These are phyloP conservation scores for Hericium coralloides DNA, from an alignment of 768 basidiomycete species.

Conservation along the genomic window DNA sequence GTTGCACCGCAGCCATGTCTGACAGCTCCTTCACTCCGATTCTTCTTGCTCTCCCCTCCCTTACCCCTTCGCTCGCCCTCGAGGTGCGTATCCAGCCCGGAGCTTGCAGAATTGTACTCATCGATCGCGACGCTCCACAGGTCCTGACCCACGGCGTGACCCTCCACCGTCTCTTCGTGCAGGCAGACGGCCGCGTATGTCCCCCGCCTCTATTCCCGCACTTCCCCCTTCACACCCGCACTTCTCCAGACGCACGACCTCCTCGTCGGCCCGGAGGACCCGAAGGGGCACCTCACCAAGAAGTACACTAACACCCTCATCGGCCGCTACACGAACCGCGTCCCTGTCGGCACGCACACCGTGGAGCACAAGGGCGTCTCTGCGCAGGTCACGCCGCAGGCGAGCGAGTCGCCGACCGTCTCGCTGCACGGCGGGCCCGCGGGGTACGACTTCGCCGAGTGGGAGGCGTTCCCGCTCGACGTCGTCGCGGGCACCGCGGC, in stretches of 20 bases:
- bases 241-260: conserved; percentile 59
- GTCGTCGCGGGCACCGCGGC: conserved; percentile 25
- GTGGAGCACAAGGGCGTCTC: conserved; percentile 45
- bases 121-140: conserved; percentile 24
- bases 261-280: conserved; percentile 62
- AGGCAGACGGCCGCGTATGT: conserved; percentile 53
- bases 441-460: conserved; percentile 53
- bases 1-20: conserved; percentile 2
- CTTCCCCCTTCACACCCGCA: background rate
- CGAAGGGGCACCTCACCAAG: conserved; percentile 45
- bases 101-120: conserved; percentile 7
- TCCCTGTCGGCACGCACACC: conserved; percentile 41
- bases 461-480: conserved; percentile 35
- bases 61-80: conserved; percentile 51
- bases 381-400: conserved; percentile 31
- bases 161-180: conserved; percentile 57
- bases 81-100: conserved; percentile 34
- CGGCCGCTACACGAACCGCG: conserved; percentile 65
- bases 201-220: background rate
- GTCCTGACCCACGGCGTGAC: conserved; percentile 61
- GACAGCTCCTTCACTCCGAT: conserved; percentile 36
- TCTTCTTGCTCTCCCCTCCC: conserved; percentile 42
- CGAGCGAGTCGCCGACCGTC: conserved; percentile 27
- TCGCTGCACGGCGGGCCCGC: conserved; percentile 65
- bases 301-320: conserved; percentile 70